Conservation (phyloP, 169 alveolate species). For the Theileria orientalis region DNA sequence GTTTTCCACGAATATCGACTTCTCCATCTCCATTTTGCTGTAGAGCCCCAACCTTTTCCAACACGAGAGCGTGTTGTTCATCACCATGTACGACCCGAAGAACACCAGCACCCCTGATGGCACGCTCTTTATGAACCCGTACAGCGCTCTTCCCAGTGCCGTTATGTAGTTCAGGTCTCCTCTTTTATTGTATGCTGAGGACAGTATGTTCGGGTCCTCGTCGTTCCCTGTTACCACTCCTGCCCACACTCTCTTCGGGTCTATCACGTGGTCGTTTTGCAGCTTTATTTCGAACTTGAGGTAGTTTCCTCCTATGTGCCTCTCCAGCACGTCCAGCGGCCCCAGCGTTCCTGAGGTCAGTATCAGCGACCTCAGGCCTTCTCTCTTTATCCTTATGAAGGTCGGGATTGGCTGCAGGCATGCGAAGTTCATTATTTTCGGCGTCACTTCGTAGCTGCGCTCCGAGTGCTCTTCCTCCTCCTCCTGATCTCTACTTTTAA, state of each 20-base stretch:
- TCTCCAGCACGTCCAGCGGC: conserved; percentile 87
- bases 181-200: conserved; percentile 82
- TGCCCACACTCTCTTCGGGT: conserved; percentile 81
- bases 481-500: neutral
- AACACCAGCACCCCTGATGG: conserved; percentile 83
- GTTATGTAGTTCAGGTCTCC: conserved; percentile 60
- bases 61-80: conserved; percentile 78
- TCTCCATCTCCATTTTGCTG: conserved; percentile 68
- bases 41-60: conserved; percentile 83
- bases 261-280: conserved; percentile 90
- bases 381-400: conserved; percentile 55
- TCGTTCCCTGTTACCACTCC: conserved; percentile 67
- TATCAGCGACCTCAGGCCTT: conserved; percentile 81
- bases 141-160: conserved; percentile 67
- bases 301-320: conserved; percentile 82
- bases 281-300: conserved; percentile 82
- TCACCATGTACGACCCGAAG: conserved; percentile 84
- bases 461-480: neutral
- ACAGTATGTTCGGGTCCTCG: conserved; percentile 44
- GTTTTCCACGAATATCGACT: conserved; percentile 70
- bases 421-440: conserved; percentile 51
- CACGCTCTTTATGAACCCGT: conserved; percentile 78
- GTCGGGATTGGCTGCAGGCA: conserved; percentile 65
- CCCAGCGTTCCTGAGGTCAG: conserved; percentile 94
- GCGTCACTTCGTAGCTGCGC: neutral